Evolutionary conservation across 805 yeast genomes (phyloP).

Genomic region (Torulaspora microellipsoides): DNA sequence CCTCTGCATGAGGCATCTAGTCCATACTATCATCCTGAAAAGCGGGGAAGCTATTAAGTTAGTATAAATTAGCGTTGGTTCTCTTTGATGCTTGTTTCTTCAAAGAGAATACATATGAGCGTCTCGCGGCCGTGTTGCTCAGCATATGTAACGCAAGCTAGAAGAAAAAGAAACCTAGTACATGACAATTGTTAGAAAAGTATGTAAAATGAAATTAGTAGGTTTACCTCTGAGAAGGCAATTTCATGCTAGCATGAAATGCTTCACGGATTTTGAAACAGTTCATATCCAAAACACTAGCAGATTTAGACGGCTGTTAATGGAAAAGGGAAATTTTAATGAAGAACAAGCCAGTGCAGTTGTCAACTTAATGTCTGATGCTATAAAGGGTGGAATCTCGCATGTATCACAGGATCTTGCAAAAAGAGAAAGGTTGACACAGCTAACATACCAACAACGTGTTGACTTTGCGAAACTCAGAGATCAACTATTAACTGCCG

Average conservation of each 20-base stretch:
- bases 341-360: constrained; percentile 76
- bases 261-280: constrained; percentile 20
- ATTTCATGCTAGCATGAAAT: constrained; percentile 8
- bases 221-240: constrained; percentile 9
- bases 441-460: constrained; percentile 89
- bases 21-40: too few species aligned
- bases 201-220: constrained; percentile 2
- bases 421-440: constrained; percentile 75
- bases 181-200: too few species aligned
- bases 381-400: constrained; percentile 75
- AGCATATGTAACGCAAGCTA: too few species aligned
- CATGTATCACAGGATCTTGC: constrained; percentile 74
- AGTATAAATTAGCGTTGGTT: too few species aligned
- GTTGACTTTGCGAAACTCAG: constrained; percentile 94
- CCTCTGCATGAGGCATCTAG: background rate
- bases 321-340: constrained; percentile 63
- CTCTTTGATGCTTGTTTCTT: too few species aligned
- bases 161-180: background rate
- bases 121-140: too few species aligned
- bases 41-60: too few species aligned
- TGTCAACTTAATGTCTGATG: constrained; percentile 63
- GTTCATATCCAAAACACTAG: constrained; percentile 65
- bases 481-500: constrained; percentile 86
- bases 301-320: constrained; percentile 58
- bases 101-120: too few species aligned